Percentiles rank a stretch among this genome's conserved stretches.
These are phyloP conservation scores for Setomelanomma holmii DNA, from an alignment of 2,329 filamentous ascomycete genomes.

Conservation along the genomic window DNA sequence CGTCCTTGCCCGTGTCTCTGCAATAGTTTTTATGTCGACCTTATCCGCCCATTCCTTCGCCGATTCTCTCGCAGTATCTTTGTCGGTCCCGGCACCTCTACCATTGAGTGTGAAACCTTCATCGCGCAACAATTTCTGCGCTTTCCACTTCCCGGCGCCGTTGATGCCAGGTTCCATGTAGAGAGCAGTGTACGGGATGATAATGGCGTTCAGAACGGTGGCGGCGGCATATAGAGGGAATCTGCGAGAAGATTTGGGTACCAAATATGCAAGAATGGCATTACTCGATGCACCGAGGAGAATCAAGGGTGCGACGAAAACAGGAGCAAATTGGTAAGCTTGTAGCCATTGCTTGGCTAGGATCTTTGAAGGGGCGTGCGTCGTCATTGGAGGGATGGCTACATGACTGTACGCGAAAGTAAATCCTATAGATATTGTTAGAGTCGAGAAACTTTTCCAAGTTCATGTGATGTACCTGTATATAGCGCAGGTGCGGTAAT, in stretches of 20 bases:
- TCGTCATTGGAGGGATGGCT: slow-evolving; percentile 44
- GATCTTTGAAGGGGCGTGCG: slow-evolving; percentile 40
- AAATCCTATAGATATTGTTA: slow-evolving; percentile 24
- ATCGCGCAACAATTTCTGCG: slow-evolving; percentile 38
- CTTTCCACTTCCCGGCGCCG: slow-evolving; percentile 50
- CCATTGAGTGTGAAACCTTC: slow-evolving; percentile 24
- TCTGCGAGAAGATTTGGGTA: slow-evolving; percentile 2
- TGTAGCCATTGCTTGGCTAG: slow-evolving; percentile 51
- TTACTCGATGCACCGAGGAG: slow-evolving; percentile 44
- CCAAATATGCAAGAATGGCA: slow-evolving; percentile 32
- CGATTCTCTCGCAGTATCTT: slow-evolving; percentile 18
- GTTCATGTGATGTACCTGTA: slow-evolving; percentile 18
- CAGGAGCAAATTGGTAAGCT: slow-evolving; percentile 47
- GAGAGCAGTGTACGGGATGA: slow-evolving; percentile 48
- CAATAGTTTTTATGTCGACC: slow-evolving; percentile 29
- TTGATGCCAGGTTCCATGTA: slow-evolving; percentile 51
- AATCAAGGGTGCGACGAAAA: slow-evolving; percentile 48
- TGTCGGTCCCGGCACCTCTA: slow-evolving; percentile 15
- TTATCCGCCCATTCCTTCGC: slow-evolving; percentile 26
- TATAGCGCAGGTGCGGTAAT: slow-evolving; percentile 34
- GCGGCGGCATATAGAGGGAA: slow-evolving; percentile 31
- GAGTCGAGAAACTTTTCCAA: background rate
- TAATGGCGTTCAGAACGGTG: slow-evolving; percentile 33
- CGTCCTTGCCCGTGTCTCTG: slow-evolving; percentile 19
- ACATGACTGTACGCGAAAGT: slow-evolving; percentile 45